Base-by-base conservation (phyloP, 805 yeast genomes). In the Pichia phayaonensis region DNA sequence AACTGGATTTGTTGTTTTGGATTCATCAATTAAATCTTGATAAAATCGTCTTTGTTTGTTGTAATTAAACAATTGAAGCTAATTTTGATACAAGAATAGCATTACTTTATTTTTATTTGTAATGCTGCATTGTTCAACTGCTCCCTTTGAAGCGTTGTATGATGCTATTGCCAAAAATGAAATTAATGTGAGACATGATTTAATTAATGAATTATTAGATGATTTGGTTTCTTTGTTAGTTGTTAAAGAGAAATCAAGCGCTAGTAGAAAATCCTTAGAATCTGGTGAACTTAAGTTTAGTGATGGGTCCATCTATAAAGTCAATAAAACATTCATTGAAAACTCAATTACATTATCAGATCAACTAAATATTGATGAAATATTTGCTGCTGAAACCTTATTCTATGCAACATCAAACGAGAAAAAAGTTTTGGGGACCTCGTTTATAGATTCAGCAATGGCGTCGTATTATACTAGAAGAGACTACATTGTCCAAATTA, bases 331-430 rank as follows among this genome's bases (percentile, higher is more conserved):
- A 39, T 90, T 89, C 57, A 72, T 84, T 40, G 73, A 80, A 47
- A 72, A 77, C 4, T 76, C 89, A 0, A 71, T 81, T 5, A 71
- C 72, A 23, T 60, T 85, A 18, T 70, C 90, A 0, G 86, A 81
- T 55, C 81, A 80, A 39, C 72, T 92, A 47, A 72, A 86, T 46
- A 70, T 92, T 47, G 95, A 92, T 65, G 97, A 92, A 63, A 47
- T 86, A 27, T 72, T 77, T 2, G 77, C 87, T 1, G 94, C 95
- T 1, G 86, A 89, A 60, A 61, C 87, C 26, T 72, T 90, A 2
- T 76, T 69, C 46, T 63, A 66, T 53, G 76, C 89, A 4, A 63
- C 63, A 23, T 69, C 59, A 47, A 64, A 59, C 53, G 67, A 60
- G 58, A 45, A 52, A 10, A 49, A 53, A 8, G 68, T 68, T 12